Evolutionary conservation across 2,329 filamentous ascomycete species (phyloP).

Genomic region (Cordyceps javanica): DNA sequence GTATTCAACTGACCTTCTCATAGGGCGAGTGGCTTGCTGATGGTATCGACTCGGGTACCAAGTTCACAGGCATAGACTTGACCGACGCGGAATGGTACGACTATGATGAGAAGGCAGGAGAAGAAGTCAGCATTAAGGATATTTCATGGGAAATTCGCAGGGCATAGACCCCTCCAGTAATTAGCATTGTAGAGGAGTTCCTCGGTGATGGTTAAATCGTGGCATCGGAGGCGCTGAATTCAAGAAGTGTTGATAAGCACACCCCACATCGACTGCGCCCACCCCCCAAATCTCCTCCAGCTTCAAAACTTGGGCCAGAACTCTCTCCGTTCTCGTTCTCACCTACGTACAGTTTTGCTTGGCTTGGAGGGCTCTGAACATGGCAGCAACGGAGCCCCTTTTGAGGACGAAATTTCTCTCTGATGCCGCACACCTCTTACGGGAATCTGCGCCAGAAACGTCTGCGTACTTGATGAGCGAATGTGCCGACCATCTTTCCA

Average conservation of each 20-base stretch:
- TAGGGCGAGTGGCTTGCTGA: constrained; percentile 88
- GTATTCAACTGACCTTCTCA: constrained; percentile 5
- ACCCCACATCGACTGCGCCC: constrained; percentile 5
- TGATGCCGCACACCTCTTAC: constrained; percentile 54
- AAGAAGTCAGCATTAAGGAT: constrained; percentile 90
- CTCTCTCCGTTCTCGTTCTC: background rate
- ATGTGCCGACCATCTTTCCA: constrained; percentile 43
- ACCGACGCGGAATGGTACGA: constrained; percentile 95
- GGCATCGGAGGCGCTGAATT: constrained; percentile 3
- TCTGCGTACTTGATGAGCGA: constrained; percentile 55
- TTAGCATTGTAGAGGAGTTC: background rate
- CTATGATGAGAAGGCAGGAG: constrained; percentile 88
- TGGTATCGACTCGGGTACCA: constrained; percentile 71
- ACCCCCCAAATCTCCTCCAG: background rate
- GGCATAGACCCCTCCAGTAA: constrained; percentile 39
- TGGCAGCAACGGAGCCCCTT: constrained; percentile 18
- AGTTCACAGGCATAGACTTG: constrained; percentile 77
- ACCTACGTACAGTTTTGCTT: background rate
- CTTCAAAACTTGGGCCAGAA: background rate
- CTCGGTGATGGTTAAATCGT: background rate
- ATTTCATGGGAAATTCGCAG: constrained; percentile 79
- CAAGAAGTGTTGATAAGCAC: background rate
- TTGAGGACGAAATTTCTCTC: constrained; percentile 42
- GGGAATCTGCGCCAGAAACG: constrained; percentile 44
- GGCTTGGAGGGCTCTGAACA: background rate